Evolutionary conservation across 305 asterid species (phyloP), one percentile per base, ranked within the genome.

Genomic region (Vinca major): DNA sequence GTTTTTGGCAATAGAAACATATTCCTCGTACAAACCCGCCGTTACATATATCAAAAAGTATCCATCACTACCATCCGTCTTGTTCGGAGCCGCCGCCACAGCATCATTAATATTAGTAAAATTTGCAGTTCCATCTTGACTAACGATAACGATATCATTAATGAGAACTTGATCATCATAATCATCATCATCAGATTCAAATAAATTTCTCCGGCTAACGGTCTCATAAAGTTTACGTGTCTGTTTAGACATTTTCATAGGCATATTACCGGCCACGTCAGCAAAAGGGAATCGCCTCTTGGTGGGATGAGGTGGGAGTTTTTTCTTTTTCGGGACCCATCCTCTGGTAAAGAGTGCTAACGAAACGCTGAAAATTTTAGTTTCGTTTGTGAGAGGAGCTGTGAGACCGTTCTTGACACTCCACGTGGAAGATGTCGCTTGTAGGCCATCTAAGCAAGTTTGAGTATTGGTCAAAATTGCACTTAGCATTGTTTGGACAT

Each of bases 401-500:
- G 69, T 19, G 26, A 91, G 50, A 7, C 86, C 88, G 37, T 77
- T 75, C 20, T 75, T 71, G 7, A 82, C n/a, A 63, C 84, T 83
- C 90, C 90, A 82, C 4, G 88, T 74, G 1, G 95, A 75, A 19
- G 89, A 77, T 0, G 90, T 75, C 0, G 69, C 78, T 13, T 75
- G 87, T 39, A 91, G 73, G 3, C 95, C 88, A 11, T 88, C 91
- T 19, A 80, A 54, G 73, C 96, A 91, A 0, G 98, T 91, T 44
- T 89, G 83, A 0, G 83, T 73, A 75, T 91, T 89, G 2, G 95
- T 89, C n/a, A 91, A 62, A 41, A 74, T 77, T 5, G 91, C 97
- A 45, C 96, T 91, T 1, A 91, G 93, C 53, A 80, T 70, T 0
- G 98, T 83, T 26, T 84, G 85, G 0, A 83, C 52, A 11, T 86